These are phyloP conservation scores for Sorghum bicolor DNA, from an alignment of 176 grass and related monocot species.

Conservation along the genomic window DNA sequence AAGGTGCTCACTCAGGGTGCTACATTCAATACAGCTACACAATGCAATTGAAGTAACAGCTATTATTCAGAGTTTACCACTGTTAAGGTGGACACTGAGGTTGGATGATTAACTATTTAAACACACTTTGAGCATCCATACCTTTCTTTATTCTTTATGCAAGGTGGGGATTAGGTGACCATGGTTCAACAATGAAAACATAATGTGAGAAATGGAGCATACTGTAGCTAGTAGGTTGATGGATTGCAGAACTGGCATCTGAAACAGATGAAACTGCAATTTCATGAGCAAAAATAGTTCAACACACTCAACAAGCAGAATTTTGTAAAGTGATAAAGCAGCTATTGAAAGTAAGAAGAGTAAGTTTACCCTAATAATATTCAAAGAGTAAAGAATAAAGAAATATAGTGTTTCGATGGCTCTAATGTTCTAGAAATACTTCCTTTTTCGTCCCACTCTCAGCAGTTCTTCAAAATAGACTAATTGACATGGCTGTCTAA, in stretches of 20 bases:
- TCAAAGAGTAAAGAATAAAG: neutral
- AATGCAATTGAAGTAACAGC: neutral
- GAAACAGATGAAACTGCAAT: constrained; percentile 6
- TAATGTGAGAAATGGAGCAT: neutral
- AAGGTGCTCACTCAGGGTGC: neutral
- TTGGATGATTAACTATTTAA: neutral
- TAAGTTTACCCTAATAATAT: constrained; percentile 13
- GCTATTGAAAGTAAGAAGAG: neutral
- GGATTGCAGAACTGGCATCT: neutral
- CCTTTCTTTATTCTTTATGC: neutral
- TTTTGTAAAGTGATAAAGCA: neutral
- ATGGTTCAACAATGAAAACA: neutral
- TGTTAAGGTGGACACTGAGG: neutral
- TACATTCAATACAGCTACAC: neutral
- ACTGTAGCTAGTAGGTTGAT: neutral
- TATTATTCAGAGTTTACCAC: neutral
- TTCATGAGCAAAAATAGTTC: neutral
- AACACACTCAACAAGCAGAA: constrained; percentile 1
- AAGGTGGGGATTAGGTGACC: neutral
- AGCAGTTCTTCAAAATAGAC: neutral
- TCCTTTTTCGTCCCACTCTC: neutral
- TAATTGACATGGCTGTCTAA: neutral
- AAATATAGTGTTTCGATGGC: neutral
- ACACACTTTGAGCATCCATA: neutral
- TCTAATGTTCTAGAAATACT: neutral